Evolutionary conservation across 2,329 filamentous ascomycete genomes (phyloP), one percentile per base, ranked within the genome.

Genomic region (Venturia aucupariae): DNA sequence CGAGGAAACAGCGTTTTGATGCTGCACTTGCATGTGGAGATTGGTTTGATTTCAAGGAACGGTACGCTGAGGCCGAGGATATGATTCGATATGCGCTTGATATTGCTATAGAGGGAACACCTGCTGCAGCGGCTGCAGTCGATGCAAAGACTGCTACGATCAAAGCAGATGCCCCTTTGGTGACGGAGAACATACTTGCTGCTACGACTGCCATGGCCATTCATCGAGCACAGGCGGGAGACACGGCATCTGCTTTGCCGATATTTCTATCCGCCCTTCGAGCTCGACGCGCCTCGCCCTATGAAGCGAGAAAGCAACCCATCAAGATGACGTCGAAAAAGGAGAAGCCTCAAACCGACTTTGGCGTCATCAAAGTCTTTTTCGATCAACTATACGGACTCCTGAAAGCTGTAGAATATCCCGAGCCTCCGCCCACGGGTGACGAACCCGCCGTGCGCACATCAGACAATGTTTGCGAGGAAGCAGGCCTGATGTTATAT

Each of bases 211-310:
- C 88, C 15, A 79, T 95, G 1, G 92, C 89, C 4, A 87, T 87
- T 17, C 89, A 94, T 76, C 85, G 88, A 68, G 93, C 92, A 7
- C 82, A 85, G 55, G 82, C 80, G 64, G 87, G 85, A 22, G 83
- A 92, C 68, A 72, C 91, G 22, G 75, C 84, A 7, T 76, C 81
- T 4, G 90, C 93, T 1, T 82, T 97, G 1, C 90, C 93, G 2
- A 90, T 96, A 62, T 89, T 96, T 70, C 81, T 96, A 48, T 96
- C 92, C 35, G 80, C 96, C 55, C 85, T 97, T 13, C 86, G 90
- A 68, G 89, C 91, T 10, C 86, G 91, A 30, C 86, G 89, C 24
- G 75, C 75, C 48, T 75, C 86, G 70, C 71, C 86, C 78, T 59
- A 81, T 77, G 64, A 72, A 55, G 55, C 24, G 62, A 68, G 66